Evolutionary conservation across 2,329 filamentous ascomycete genomes (phyloP).

Genomic region (Pseudogymnoascus sp.): DNA sequence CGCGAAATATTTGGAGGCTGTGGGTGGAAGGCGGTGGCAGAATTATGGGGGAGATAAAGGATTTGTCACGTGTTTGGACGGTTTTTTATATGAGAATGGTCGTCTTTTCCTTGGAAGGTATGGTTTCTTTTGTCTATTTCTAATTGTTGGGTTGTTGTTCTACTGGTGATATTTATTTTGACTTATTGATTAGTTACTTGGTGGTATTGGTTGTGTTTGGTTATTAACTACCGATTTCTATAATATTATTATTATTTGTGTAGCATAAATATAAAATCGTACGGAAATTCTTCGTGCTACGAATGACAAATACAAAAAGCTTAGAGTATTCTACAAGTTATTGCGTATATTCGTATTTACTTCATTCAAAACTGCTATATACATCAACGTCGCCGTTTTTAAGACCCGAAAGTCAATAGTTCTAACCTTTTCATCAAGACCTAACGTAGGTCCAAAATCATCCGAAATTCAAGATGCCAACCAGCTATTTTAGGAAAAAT

Average conservation of each 20-base stretch:
- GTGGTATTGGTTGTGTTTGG: not conserved
- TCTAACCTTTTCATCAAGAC: not conserved
- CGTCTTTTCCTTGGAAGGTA: no score
- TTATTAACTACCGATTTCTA: not conserved
- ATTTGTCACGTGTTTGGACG: not conserved
- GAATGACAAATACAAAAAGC: not conserved
- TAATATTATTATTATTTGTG: not conserved
- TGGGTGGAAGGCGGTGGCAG: conserved; percentile 6
- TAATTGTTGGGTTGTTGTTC: not conserved
- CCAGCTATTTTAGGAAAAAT: not conserved
- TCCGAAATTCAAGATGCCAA: not conserved
- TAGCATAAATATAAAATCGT: not conserved
- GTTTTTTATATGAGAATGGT: not conserved
- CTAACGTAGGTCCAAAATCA: not conserved
- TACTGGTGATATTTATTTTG: not conserved
- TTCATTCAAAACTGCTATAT: not conserved
- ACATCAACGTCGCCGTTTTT: not conserved
- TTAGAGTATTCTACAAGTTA: not conserved
- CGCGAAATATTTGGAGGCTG: not conserved
- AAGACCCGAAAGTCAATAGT: not conserved
- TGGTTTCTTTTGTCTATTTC: not conserved
- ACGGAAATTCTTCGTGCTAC: not conserved
- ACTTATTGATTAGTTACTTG: not conserved
- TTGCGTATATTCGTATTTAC: not conserved
- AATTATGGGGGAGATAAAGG: conserved; percentile 4